These are phyloP conservation scores for Talinum fruticosum DNA, from an alignment of 148 eudicot genomes.

Conservation along the genomic window DNA sequence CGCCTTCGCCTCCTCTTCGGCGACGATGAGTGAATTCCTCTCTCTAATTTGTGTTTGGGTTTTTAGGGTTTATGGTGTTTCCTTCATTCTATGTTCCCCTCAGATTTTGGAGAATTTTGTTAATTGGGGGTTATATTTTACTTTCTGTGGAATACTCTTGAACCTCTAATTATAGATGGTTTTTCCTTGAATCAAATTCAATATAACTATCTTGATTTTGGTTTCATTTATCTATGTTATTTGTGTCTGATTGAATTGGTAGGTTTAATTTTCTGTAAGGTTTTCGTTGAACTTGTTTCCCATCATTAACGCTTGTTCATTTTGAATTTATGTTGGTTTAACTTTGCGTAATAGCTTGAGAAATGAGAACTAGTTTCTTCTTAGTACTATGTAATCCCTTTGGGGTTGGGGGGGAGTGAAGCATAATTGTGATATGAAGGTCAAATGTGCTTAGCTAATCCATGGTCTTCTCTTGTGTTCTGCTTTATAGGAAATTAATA, in stretches of 20 bases:
- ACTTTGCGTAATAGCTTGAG: not conserved
- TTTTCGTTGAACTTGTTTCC: no score
- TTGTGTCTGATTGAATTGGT: not conserved
- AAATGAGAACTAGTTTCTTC: not conserved
- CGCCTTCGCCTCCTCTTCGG: slow-evolving; percentile 52
- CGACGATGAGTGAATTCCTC: slow-evolving; percentile 32
- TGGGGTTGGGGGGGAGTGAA: not conserved
- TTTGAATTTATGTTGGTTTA: no score
- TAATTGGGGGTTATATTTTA: not conserved
- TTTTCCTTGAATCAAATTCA: not conserved
- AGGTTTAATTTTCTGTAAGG: no score
- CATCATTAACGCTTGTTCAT: no score
- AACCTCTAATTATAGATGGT: no score
- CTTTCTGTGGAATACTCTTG: not conserved
- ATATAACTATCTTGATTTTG: not conserved
- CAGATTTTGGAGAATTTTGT: not conserved
- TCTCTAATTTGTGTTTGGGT: not conserved
- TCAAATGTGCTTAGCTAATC: not conserved
- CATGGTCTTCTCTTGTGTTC: no score
- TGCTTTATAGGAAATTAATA: no score
- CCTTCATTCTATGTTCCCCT: not conserved
- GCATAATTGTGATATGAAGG: no score
- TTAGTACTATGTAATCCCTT: no score
- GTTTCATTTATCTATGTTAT: no score
- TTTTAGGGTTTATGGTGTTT: slow-evolving; percentile 16